These are phyloP conservation scores for Allium sativum DNA, from an alignment of 106 monocot species.

Conservation along the genomic window DNA sequence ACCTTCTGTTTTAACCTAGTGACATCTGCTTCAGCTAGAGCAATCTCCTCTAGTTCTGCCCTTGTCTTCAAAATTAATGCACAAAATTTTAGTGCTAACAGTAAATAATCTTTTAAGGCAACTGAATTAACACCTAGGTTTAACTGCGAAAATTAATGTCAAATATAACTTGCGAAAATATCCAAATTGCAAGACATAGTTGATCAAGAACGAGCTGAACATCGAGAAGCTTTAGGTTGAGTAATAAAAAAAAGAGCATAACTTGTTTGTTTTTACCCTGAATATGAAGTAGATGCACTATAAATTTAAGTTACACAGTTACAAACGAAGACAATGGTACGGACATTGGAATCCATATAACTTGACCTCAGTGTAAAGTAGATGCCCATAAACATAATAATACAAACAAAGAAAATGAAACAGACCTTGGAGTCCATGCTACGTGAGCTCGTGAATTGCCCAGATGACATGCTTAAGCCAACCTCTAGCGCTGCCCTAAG, in stretches of 20 bases:
- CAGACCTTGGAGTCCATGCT: conserved; percentile 81
- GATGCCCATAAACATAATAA: not conserved
- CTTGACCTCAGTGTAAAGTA: not conserved
- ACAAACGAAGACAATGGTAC: not conserved
- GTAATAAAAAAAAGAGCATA: too few species aligned
- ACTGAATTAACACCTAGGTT: too few species aligned
- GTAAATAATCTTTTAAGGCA: too few species aligned
- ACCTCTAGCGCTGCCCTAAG: conserved; percentile 97
- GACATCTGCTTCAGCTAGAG: conserved; percentile 98
- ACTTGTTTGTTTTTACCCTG: too few species aligned
- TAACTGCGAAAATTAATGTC: too few species aligned
- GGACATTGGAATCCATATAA: conserved; percentile 2
- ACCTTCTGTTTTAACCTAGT: conserved; percentile 96
- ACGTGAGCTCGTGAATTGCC: conserved; percentile 75
- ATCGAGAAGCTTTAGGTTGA: too few species aligned
- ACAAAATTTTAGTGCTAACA: too few species aligned
- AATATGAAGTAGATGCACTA: too few species aligned
- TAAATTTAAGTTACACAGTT: too few species aligned
- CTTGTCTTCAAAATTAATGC: conserved; percentile 53
- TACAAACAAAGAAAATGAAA: not conserved
- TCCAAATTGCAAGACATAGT: too few species aligned
- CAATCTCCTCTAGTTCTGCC: conserved; percentile 98
- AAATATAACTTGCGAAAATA: too few species aligned
- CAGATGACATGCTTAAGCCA: conserved; percentile 95
- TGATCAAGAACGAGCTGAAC: too few species aligned